These are phyloP conservation scores for Chaetomium tenue DNA, from an alignment of 495 filamentous ascomycete species.

Conservation along the genomic window DNA sequence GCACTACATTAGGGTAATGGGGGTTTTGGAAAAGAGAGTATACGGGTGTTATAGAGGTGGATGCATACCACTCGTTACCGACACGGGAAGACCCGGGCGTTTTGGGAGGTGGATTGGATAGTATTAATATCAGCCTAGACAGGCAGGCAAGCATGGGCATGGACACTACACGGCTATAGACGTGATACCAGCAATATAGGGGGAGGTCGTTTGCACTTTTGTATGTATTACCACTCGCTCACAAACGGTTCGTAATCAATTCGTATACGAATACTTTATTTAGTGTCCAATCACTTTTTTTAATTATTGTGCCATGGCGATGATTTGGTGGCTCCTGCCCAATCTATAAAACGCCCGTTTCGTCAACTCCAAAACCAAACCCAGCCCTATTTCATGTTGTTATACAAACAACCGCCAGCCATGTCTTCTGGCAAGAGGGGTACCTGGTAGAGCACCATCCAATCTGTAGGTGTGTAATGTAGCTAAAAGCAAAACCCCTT, in stretches of 20 bases:
- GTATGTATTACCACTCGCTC: no score
- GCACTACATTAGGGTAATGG: neutral
- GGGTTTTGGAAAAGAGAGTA: neutral
- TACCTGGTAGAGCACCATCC: no score
- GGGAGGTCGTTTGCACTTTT: neutral
- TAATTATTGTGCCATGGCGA: no score
- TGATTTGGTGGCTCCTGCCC: neutral
- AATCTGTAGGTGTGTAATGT: neutral
- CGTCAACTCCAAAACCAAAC: neutral
- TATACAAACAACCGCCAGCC: neutral
- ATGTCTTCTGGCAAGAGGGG: neutral
- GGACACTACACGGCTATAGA: neutral
- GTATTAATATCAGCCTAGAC: neutral
- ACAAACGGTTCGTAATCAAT: no score
- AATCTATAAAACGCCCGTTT: neutral
- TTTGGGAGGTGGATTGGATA: neutral
- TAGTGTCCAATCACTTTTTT: neutral
- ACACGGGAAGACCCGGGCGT: neutral
- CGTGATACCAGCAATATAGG: neutral
- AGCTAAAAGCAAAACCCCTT: neutral
- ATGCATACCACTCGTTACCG: neutral
- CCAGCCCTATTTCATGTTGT: neutral
- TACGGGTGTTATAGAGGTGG: neutral
- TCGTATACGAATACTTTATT: no score
- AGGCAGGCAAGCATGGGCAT: neutral